Conservation (phyloP, 345 rosid species). For the Clarkia xantiana region DNA sequence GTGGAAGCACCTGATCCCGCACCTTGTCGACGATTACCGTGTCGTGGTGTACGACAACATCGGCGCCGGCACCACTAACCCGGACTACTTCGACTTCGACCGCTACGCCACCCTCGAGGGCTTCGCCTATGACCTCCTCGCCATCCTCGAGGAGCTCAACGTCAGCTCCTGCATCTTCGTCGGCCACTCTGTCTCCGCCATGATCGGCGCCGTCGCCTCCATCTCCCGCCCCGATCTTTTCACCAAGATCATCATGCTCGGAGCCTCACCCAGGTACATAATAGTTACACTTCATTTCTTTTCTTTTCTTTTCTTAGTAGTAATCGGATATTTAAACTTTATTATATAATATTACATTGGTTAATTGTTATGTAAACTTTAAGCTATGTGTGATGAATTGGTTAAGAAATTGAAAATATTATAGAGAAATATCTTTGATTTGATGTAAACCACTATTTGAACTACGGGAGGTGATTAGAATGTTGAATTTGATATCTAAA, state of each 20-base stretch:
- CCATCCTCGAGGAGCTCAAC: conserved; percentile 56
- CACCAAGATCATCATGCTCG: conserved; percentile 51
- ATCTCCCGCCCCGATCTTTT: conserved; percentile 74
- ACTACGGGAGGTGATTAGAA: no score
- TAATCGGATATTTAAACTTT: no score
- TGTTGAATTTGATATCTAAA: no score
- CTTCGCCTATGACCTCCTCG: conserved; percentile 58
- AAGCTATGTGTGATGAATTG: no score
- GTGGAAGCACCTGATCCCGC: conserved; percentile 88
- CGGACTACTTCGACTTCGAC: conserved; percentile 70
- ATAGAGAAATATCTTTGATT: no score
- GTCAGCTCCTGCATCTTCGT: conserved; percentile 46
- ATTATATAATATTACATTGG: no score
- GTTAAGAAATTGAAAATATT: no score
- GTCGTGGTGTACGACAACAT: conserved; percentile 72
- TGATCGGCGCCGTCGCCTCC: conserved; percentile 75
- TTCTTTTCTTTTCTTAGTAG: no score
- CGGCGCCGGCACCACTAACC: conserved; percentile 91
- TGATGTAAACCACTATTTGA: no score
- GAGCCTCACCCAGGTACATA: conserved; percentile 65
- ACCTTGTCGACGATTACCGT: conserved; percentile 48
- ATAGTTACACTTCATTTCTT: no score
- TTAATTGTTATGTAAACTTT: no score
- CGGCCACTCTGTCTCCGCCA: conserved; percentile 79
- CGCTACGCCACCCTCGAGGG: conserved; percentile 73